Evolutionary conservation across 2,329 filamentous ascomycete genomes (phyloP).

Genomic region (Fusarium siculi): DNA sequence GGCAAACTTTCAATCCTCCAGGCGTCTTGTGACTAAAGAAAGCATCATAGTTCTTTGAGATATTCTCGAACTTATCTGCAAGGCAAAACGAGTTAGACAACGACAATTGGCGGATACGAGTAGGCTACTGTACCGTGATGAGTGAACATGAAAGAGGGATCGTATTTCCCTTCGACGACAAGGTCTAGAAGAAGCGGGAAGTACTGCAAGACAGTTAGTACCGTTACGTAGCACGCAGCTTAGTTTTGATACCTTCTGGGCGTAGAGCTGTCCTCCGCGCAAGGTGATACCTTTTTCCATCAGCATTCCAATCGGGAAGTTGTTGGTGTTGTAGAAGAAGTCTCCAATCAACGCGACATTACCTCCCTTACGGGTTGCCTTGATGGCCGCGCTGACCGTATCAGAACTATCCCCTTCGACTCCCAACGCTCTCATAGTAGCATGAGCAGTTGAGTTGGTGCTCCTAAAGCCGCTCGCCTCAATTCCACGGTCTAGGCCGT

Average conservation of each 20-base stretch:
- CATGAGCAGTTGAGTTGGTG: neutral
- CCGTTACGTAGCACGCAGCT: no score
- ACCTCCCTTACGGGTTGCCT: neutral
- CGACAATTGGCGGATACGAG: fast-evolving
- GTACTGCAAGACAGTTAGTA: neutral
- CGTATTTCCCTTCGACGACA: constrained; percentile 1
- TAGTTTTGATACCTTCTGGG: constrained; percentile 13
- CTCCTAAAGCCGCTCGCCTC: constrained; percentile 2
- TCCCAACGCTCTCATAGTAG: neutral
- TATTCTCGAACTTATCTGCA: neutral
- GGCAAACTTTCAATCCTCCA: neutral
- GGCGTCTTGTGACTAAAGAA: constrained; percentile 1
- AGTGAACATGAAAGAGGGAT: neutral
- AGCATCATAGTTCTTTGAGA: neutral
- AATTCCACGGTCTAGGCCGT: neutral
- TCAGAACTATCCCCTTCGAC: constrained; percentile 2
- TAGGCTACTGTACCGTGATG: neutral
- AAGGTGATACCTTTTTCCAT: constrained; percentile 7
- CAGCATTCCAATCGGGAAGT: constrained; percentile 8
- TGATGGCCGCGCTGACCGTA: neutral
- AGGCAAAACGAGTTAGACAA: no score
- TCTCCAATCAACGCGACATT: constrained; percentile 1
- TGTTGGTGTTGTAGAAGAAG: neutral
- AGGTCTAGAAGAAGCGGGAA: neutral
- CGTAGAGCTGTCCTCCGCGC: constrained; percentile 1